Percentiles rank a stretch among this genome's conserved stretches.
Evolutionary conservation across 768 basidiomycete species (phyloP).

Genomic region (Russula sp.): DNA sequence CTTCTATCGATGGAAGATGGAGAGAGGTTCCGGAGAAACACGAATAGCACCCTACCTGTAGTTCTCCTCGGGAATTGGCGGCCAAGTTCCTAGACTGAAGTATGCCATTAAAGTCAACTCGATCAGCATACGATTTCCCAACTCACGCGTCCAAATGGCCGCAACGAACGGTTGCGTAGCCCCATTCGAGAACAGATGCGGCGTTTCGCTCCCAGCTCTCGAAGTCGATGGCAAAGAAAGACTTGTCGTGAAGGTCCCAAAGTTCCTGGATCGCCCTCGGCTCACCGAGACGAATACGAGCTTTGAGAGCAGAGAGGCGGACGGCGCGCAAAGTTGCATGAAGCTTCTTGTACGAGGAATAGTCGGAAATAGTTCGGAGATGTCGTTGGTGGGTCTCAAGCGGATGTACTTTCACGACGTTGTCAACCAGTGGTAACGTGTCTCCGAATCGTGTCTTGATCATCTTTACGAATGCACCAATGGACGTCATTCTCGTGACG

Average conservation of each 20-base stretch:
- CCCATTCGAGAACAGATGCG: constrained; percentile 71
- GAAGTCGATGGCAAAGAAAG: constrained; percentile 72
- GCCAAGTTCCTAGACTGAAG: constrained; percentile 65
- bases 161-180: constrained; percentile 76
- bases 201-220: constrained; percentile 73
- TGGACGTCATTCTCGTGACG: constrained; percentile 68
- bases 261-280: constrained; percentile 60
- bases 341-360: constrained; percentile 64
- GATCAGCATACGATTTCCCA: neutral
- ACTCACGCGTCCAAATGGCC: constrained; percentile 66
- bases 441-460: constrained; percentile 85
- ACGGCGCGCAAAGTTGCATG: constrained; percentile 69
- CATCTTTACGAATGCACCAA: constrained; percentile 80
- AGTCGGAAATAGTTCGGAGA: constrained; percentile 67
- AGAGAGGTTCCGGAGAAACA: constrained; percentile 6
- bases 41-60: constrained; percentile 52
- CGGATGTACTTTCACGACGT: constrained; percentile 64
- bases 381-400: constrained; percentile 69
- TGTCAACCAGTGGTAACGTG: constrained; percentile 66
- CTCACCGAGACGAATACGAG: constrained; percentile 64
- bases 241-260: constrained; percentile 69
- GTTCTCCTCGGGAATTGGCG: constrained; percentile 69
- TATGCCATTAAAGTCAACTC: neutral
- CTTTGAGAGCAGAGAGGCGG: constrained; percentile 59
- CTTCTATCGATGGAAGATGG: constrained; percentile 37